Base-by-base conservation (phyloP, 352 stramenopile species). In the Globisporangium irregulare region DNA sequence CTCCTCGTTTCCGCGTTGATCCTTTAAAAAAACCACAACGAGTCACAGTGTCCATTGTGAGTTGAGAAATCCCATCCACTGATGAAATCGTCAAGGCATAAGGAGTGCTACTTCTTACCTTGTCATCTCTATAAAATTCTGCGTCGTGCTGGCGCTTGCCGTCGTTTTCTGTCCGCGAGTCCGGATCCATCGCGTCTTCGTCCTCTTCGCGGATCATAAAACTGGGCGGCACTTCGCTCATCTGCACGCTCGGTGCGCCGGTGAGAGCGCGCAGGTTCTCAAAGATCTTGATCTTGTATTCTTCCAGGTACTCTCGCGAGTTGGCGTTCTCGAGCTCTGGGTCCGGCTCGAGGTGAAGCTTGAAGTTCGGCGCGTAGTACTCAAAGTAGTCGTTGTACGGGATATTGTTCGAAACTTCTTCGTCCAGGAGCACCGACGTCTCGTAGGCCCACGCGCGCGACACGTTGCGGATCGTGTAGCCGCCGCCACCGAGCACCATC, bases 301-400 rank as follows among this genome's bases (percentile, higher is more conserved):
- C 82, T 38, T 96, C 86, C 50, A 95, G 69, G 60, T 96, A 96
- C 61, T 93, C 87, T 55, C 73, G 82, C n/a, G 86, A 90, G 69
- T 96, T 96, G 51, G 71, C 76, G 65, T 96, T 95, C 55, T 94
- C 84, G 25, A 93, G 69, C 15, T 95, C 84, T 22, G 75, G 68
- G 57, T 94, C 85, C 12, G 84, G 83, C 61, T 95, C 87, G 9
- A 96, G 69, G 60, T 96, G 89, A 41, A 96, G 71, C 67, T 96
- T 96, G 70, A 95, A 96, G 43, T 78, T 87, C 27, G 89, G 89
- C 4, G 85, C 83, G 79, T 98, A 99, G 82, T 99, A 99, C 77
- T 99, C 98, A 79, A 98, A 99, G 82, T 99, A 99, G 77, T 99
- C 96, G 83, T 99, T 99, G 86, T 98, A 99, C 4, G 98, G 98